Conservation (phyloP, 2,329 filamentous ascomycete genomes). For the Calonectria montana region DNA sequence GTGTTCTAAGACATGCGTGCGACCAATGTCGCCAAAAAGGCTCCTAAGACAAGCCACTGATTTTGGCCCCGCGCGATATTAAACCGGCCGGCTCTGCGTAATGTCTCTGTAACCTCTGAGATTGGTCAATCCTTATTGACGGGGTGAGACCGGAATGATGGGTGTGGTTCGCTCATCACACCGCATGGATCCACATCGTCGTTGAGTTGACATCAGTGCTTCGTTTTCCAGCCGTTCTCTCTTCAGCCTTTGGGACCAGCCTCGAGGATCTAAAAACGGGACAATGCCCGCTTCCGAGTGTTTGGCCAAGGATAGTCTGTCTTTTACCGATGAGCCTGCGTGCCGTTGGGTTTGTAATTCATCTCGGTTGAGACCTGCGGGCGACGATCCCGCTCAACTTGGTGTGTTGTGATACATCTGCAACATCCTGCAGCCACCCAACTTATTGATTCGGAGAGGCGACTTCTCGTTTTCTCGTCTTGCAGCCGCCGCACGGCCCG, state of each 20-base stretch:
- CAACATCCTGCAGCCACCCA: slow-evolving; percentile 13
- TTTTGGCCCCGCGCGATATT: slow-evolving; percentile 13
- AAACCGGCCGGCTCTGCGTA: slow-evolving; percentile 1
- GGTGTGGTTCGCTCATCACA: slow-evolving; percentile 14
- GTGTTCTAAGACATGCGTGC: slow-evolving; percentile 19
- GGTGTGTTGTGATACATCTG: not conserved
- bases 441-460: slow-evolving; percentile 5
- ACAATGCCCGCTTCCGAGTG: not conserved
- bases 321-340: not conserved
- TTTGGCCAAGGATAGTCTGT: not conserved
- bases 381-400: not conserved
- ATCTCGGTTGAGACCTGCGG: not conserved
- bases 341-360: not conserved
- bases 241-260: slow-evolving; percentile 27
- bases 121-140: slow-evolving; percentile 22
- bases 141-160: slow-evolving; percentile 31
- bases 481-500: slow-evolving; percentile 1
- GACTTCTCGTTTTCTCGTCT: not conserved
- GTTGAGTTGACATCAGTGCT: not conserved
- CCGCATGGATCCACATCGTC: slow-evolving; percentile 21
- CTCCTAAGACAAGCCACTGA: slow-evolving; percentile 23
- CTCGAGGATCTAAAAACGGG: slow-evolving; percentile 15
- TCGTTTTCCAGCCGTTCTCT: not conserved
- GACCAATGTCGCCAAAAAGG: slow-evolving; percentile 36
- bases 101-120: not conserved